Conservation (phyloP, 2,329 filamentous ascomycete species). For the Tolypocladium endophyticum region DNA sequence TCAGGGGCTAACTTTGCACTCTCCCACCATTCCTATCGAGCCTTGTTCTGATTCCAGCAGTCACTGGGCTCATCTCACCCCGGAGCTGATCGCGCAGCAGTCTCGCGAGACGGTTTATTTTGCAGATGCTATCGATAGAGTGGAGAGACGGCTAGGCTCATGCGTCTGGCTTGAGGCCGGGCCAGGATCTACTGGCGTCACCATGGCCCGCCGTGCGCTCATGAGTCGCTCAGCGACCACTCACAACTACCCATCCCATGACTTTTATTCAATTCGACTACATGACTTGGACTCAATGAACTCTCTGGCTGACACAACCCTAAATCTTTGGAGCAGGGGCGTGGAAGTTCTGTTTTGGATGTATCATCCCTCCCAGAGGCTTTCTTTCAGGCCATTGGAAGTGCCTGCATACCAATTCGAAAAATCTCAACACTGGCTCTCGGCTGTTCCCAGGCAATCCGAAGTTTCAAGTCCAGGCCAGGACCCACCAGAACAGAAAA, state of each 20-base stretch:
- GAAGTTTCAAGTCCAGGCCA: neutral
- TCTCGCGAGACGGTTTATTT: conserved; percentile 23
- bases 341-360: conserved; percentile 11
- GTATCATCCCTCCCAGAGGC: conserved; percentile 8
- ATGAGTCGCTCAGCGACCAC: neutral
- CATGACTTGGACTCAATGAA: neutral
- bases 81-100: conserved; percentile 14
- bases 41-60: conserved; percentile 3
- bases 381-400: conserved; percentile 4
- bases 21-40: conserved; percentile 5
- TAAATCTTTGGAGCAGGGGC: conserved; percentile 10
- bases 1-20: neutral
- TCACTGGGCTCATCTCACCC: conserved; percentile 4
- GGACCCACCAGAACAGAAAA: neutral
- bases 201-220: conserved; percentile 20
- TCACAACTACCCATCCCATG: neutral
- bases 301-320: neutral
- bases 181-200: conserved; percentile 18
- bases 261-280: neutral
- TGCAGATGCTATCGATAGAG: conserved; percentile 14
- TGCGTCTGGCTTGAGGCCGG: conserved; percentile 23
- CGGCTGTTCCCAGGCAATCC: neutral
- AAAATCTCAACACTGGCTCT: conserved; percentile 14
- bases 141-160: conserved; percentile 10
- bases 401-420: conserved; percentile 20